These are phyloP conservation scores for Globisporangium heterothallicum DNA, from an alignment of 352 stramenopile genomes.

Conservation along the genomic window DNA sequence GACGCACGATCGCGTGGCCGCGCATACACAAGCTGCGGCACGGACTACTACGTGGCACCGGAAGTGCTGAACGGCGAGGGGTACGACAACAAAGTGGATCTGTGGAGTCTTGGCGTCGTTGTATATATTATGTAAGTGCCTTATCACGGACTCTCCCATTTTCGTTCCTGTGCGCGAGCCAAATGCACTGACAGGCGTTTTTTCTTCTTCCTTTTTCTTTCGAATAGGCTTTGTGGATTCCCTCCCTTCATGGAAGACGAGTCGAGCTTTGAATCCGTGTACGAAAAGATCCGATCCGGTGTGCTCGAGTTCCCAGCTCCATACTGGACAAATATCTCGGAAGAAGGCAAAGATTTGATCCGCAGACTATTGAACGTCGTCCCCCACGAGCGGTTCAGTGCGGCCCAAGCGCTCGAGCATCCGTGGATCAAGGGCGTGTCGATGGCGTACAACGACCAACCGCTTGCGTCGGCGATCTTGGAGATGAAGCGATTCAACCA, in stretches of 20 bases:
- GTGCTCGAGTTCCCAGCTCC: constrained; percentile 73
- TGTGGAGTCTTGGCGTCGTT: constrained; percentile 84
- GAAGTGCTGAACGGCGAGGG: constrained; percentile 83
- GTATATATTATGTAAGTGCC: constrained; percentile 87
- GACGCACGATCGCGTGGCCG: constrained; percentile 56
- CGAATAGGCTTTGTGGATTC: constrained; percentile 64
- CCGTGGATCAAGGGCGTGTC: constrained; percentile 81
- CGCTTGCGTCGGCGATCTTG: constrained; percentile 74
- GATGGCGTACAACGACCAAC: constrained; percentile 68
- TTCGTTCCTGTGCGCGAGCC: neutral
- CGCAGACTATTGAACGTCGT: constrained; percentile 71
- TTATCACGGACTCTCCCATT: neutral
- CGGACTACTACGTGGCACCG: constrained; percentile 85
- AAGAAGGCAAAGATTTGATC: constrained; percentile 81
- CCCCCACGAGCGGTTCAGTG: constrained; percentile 66
- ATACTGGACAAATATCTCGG: constrained; percentile 86
- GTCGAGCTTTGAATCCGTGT: constrained; percentile 75
- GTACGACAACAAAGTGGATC: constrained; percentile 84
- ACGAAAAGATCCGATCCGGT: constrained; percentile 79
- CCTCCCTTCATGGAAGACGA: constrained; percentile 82
- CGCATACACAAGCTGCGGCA: constrained; percentile 85
- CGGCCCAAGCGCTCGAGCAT: constrained; percentile 62
- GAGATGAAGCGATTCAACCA: constrained; percentile 90
- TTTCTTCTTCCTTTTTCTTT: neutral
- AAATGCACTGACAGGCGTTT: neutral